Evolutionary conservation across 1,139 yeast genomes (phyloP).

Genomic region (Lodderomyces jiufengensis): DNA sequence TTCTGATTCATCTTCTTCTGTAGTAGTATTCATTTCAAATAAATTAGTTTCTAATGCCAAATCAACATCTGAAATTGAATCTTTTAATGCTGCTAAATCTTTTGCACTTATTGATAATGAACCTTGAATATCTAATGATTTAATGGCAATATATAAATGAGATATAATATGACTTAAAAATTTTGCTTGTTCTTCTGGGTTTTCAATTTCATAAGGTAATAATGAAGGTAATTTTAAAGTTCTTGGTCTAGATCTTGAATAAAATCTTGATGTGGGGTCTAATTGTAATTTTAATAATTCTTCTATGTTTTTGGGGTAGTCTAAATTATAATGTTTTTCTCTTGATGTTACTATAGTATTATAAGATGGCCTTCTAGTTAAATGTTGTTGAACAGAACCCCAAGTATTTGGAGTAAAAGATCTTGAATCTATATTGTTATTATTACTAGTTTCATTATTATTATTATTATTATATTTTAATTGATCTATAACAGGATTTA

Average conservation of each 20-base stretch:
- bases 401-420: slow-evolving; percentile 29
- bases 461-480: slow-evolving; percentile 8
- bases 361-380: slow-evolving; percentile 33
- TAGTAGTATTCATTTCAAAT: slow-evolving; percentile 39
- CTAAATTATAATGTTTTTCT: slow-evolving; percentile 50
- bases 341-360: slow-evolving; percentile 34
- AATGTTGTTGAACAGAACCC: slow-evolving; percentile 14
- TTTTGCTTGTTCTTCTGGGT: slow-evolving; percentile 64
- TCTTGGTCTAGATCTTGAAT: slow-evolving; percentile 48
- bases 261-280: slow-evolving; percentile 56
- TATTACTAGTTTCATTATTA: too few relatives aligned
- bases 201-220: slow-evolving; percentile 76
- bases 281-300: slow-evolving; percentile 36
- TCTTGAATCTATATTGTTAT: slow-evolving; percentile 12
- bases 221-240: slow-evolving; percentile 57
- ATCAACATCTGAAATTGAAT: slow-evolving; percentile 44
- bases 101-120: slow-evolving; percentile 63
- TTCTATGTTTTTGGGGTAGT: slow-evolving; percentile 51
- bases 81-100: slow-evolving; percentile 46
- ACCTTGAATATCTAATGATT: slow-evolving; percentile 75
- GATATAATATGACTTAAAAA: slow-evolving; percentile 77
- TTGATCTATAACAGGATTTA: slow-evolving; percentile 15
- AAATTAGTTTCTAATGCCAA: slow-evolving; percentile 54
- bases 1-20: slow-evolving; percentile 35
- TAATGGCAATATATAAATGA: slow-evolving; percentile 74